Base-by-base conservation (phyloP, 108 stramenopile species). In the Nitzschia sp. region DNA sequence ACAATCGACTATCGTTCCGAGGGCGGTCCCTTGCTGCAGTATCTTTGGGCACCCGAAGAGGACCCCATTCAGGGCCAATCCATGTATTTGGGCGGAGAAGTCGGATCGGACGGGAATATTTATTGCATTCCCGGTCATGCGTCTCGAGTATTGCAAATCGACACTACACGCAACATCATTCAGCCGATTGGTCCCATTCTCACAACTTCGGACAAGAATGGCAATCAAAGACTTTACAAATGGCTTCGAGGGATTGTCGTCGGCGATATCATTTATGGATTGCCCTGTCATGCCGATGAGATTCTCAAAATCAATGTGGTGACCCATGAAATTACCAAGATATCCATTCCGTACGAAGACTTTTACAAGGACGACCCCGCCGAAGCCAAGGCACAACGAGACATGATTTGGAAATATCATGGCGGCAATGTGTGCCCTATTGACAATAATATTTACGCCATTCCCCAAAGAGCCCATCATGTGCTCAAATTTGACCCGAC, bases 91-190 rank as follows among this genome's bases (percentile, higher is more conserved):
- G 92, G 92, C 1, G 92, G 86, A 9, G 92, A 94, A 66, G 75
- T 85, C 38, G 88, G 85, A 0, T 63, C 61, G 25, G 88, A 93
- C 71, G 74, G 73, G 0, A 83, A 81, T 25, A 87, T 96, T 35
- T 96, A 91, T 65, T 89, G 82, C 53, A 94, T 96, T 64, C 96
- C 96, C 1, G 91, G 92, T 32, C 87, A 90, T 58, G 76, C 78
- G 23, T 45, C 58, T 27, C 60, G 80, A 32, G 94, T 95, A 5
- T 53, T 95, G 28, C 64, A 63, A 17, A 85, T 95, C 50, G 80
- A 91, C 46, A 81, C 88, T 9, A 35, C 35, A 1, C 60, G 81
- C 13, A 80, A 88, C 55, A 69, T 71, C 23, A 63, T 89, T 21
- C 45, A 67, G 26, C 81, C 62, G 21, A 85, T 96, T 56, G 95